phyloP scores from a whole-genome alignment of 192 early-diverging fungal species.

The Coemansia sp. region DNA sequence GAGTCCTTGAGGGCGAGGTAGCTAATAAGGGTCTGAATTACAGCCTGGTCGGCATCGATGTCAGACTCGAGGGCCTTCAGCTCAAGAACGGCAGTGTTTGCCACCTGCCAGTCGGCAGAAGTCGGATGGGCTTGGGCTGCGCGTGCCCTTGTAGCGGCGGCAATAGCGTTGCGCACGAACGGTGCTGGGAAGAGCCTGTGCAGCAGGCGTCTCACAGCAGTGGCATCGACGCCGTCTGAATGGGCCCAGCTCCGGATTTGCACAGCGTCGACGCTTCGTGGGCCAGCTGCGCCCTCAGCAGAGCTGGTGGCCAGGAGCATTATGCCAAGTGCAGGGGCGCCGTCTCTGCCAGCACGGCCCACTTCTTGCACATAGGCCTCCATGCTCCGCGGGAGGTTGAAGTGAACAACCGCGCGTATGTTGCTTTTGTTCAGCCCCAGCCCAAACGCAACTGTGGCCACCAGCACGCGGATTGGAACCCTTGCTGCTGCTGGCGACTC shows the following conservation, averaged over 20 bases:
- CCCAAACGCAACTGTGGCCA: conserved; percentile 79
- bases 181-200: conserved; percentile 4
- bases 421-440: conserved; percentile 76
- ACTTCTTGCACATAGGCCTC: conserved; percentile 82
- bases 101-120: conserved; percentile 9
- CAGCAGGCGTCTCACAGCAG: conserved; percentile 6
- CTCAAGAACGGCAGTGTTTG: conserved; percentile 28
- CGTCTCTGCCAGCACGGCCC: conserved; percentile 72
- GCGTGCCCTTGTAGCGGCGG: neutral
- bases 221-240: neutral
- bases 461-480: conserved; percentile 63
- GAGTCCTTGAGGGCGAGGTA: conserved; percentile 45
- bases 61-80: conserved; percentile 28
- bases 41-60: conserved; percentile 33
- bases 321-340: conserved; percentile 48
- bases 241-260: conserved; percentile 18
- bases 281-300: neutral
- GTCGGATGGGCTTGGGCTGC: neutral
- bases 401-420: conserved; percentile 75
- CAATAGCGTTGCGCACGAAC: conserved; percentile 8
- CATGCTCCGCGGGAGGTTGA: conserved; percentile 70
- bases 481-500: neutral
- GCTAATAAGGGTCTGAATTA: conserved; percentile 43
- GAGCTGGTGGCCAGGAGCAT: conserved; percentile 58
- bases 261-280: neutral